Evolutionary conservation across 768 basidiomycete species (phyloP).

Genomic region (Trametes punicea): DNA sequence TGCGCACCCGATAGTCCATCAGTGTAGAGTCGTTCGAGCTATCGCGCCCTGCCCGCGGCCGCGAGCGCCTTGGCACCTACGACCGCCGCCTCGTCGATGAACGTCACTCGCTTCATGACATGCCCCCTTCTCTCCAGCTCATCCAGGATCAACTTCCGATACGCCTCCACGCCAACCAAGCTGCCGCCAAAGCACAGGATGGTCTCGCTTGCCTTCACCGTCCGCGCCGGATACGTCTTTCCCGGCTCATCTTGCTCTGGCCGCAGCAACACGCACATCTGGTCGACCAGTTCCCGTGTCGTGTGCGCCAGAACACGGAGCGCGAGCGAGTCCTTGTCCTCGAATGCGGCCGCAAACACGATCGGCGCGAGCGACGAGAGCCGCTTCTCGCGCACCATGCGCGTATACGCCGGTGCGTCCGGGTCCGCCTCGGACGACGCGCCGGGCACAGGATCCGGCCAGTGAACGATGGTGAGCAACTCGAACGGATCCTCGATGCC

Average conservation of each 20-base stretch:
- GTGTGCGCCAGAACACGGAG: constrained; percentile 51
- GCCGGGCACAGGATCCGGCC: constrained; percentile 48
- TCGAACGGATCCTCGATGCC: constrained; percentile 57
- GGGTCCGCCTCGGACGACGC: constrained; percentile 25
- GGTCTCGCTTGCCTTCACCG: constrained; percentile 50
- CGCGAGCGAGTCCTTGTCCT: constrained; percentile 63
- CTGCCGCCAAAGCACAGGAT: constrained; percentile 82
- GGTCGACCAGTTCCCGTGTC: constrained; percentile 52
- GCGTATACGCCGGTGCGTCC: constrained; percentile 23
- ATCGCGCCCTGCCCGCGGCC: neutral
- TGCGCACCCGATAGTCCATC: too few species aligned
- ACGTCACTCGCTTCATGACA: constrained; percentile 61
- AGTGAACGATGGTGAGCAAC: constrained; percentile 60
- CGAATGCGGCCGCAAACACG: constrained; percentile 77
- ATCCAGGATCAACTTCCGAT: constrained; percentile 53
- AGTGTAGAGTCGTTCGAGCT: too few species aligned
- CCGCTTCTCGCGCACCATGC: constrained; percentile 61
- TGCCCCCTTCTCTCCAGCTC: constrained; percentile 56
- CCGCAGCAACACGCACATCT: constrained; percentile 54
- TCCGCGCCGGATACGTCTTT: constrained; percentile 12
- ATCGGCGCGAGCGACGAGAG: constrained; percentile 71
- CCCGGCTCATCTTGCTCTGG: constrained; percentile 27
- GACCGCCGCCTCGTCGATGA: constrained; percentile 66
- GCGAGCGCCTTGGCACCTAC: constrained; percentile 61
- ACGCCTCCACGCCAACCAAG: constrained; percentile 58